Percentiles rank a stretch among this genome's conserved stretches.
Evolutionary conservation across 2,329 filamentous ascomycete genomes (phyloP).

Genomic region (Fusarium bactridioides): DNA sequence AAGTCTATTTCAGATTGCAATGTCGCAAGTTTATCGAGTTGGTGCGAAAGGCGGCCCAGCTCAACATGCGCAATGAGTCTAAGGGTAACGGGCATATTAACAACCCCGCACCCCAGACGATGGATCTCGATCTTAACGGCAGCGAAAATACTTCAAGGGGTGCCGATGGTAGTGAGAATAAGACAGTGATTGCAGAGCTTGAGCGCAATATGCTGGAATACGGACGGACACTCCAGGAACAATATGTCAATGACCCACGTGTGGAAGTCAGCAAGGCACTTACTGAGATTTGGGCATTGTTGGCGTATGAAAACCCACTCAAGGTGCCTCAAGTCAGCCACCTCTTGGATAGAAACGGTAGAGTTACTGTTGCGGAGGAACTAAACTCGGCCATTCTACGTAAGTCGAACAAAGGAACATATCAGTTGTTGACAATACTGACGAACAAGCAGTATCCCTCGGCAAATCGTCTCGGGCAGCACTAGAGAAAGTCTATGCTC

Average conservation of each 20-base stretch:
- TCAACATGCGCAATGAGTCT: slow-evolving; percentile 58
- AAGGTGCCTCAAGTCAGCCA: slow-evolving; percentile 78
- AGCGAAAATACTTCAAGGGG: slow-evolving; percentile 53
- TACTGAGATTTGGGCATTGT: slow-evolving; percentile 84
- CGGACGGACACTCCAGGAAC: slow-evolving; percentile 77
- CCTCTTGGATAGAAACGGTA: slow-evolving; percentile 77
- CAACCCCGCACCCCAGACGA: slow-evolving; percentile 55
- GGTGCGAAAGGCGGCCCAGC: slow-evolving; percentile 77
- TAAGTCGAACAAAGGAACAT: slow-evolving; percentile 55
- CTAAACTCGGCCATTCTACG: slow-evolving; percentile 91
- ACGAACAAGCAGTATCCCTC: slow-evolving; percentile 71
- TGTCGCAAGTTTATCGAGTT: slow-evolving; percentile 97
- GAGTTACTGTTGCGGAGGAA: slow-evolving; percentile 86
- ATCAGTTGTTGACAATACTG: slow-evolving; percentile 15
- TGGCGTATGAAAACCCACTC: slow-evolving; percentile 85
- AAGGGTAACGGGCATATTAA: slow-evolving; percentile 54
- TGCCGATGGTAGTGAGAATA: slow-evolving; percentile 55
- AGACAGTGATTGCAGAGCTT: slow-evolving; percentile 54
- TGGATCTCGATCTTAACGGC: slow-evolving; percentile 64
- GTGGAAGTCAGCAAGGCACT: slow-evolving; percentile 77
- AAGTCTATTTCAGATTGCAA: slow-evolving; percentile 86
- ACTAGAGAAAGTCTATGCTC: slow-evolving; percentile 83
- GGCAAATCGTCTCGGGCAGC: slow-evolving; percentile 90
- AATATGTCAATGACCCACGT: slow-evolving; percentile 77
- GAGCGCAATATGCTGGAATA: slow-evolving; percentile 78